Evolutionary conservation across 306 rosid species (phyloP).

Genomic region (Pyrus pyrifolia): DNA sequence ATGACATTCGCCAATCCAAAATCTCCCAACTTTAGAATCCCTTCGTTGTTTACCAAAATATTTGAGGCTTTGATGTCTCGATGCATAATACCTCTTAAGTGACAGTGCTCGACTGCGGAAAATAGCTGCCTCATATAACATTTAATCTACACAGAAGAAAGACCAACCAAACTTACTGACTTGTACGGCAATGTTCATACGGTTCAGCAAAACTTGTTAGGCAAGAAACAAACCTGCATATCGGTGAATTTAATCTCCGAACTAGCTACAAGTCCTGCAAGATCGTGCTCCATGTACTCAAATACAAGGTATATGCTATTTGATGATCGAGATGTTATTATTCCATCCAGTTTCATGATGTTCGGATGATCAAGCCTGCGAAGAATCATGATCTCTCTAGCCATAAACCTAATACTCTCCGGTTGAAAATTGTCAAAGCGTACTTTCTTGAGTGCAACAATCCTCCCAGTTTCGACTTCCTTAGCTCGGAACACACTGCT

Average conservation of each 20-base stretch:
- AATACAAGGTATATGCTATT: conserved; percentile 90
- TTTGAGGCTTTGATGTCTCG: conserved; percentile 88
- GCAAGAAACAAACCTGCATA: conserved; percentile 51
- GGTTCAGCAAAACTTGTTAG: neutral
- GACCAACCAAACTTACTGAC: neutral
- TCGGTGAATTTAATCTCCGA: conserved; percentile 62
- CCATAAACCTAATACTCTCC: conserved; percentile 94
- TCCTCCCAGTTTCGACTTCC: conserved; percentile 69
- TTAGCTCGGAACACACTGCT: conserved; percentile 95
- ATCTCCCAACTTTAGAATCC: conserved; percentile 84
- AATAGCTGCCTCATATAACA: conserved; percentile 94
- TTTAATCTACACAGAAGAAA: conserved; percentile 45
- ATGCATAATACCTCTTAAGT: conserved; percentile 84
- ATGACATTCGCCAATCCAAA: conserved; percentile 86
- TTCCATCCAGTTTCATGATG: conserved; percentile 86
- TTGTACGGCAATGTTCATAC: neutral
- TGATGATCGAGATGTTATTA: conserved; percentile 68
- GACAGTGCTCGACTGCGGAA: conserved; percentile 96
- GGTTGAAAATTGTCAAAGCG: conserved; percentile 85
- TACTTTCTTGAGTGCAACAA: conserved; percentile 91
- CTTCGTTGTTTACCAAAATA: conserved; percentile 81
- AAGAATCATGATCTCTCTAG: conserved; percentile 80
- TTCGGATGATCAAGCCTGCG: conserved; percentile 95
- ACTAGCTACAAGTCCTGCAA: conserved; percentile 80
- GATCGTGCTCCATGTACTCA: conserved; percentile 99